Conservation (phyloP, 345 rosid species). For the Laguncularia racemosa region DNA sequence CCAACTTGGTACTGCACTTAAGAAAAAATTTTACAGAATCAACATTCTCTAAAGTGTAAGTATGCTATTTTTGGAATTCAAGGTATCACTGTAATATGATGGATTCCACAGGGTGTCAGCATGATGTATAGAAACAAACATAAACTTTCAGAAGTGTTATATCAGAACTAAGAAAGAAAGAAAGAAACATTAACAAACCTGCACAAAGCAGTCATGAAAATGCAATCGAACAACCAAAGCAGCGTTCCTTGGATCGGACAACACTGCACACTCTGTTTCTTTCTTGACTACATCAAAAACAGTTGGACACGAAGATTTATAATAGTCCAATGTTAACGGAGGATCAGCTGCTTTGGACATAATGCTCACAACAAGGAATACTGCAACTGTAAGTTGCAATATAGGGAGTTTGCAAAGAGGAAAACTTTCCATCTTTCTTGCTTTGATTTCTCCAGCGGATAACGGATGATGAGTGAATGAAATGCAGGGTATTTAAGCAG, state of each 20-base stretch:
- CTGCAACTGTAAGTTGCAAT: conserved; percentile 7
- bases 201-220: conserved; percentile 93
- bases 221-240: conserved; percentile 65
- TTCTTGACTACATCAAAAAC: conserved; percentile 54
- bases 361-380: conserved; percentile 14
- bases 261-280: conserved; percentile 85
- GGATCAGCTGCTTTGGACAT: conserved; percentile 28
- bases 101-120: no score
- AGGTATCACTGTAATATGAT: no score
- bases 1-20: no score
- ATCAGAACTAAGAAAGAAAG: no score
- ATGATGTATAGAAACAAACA: no score
- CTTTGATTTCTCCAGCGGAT: neutral
- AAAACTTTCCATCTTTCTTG: neutral
- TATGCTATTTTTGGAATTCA: no score
- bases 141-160: no score
- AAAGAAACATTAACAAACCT: conserved; percentile 28
- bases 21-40: no score
- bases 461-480: neutral
- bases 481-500: neutral
- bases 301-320: conserved; percentile 63
- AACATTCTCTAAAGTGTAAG: no score
- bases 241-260: conserved; percentile 76
- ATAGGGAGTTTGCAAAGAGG: neutral
- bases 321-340: conserved; percentile 63